phyloP scores from a whole-genome alignment of 1,284 basidiomycete species.

The Schizopora paradoxa region DNA sequence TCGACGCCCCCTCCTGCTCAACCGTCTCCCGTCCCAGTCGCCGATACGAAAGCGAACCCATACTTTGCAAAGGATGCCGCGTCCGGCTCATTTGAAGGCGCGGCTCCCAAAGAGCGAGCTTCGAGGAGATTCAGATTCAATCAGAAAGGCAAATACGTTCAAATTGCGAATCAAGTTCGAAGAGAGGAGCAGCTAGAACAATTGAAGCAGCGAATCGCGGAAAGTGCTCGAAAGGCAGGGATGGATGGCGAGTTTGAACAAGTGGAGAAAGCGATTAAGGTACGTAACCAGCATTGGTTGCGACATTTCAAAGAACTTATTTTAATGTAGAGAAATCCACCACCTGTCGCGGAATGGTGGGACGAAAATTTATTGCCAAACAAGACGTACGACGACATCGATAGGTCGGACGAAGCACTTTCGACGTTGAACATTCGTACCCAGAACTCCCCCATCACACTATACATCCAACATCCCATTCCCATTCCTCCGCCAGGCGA shows the following conservation, averaged over 20 bases:
- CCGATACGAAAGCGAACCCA: constrained; percentile 55
- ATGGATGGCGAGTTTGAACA: constrained; percentile 89
- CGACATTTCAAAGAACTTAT: too few species aligned
- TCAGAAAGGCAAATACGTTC: constrained; percentile 86
- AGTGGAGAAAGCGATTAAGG: constrained; percentile 82
- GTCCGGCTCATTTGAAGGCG: constrained; percentile 63
- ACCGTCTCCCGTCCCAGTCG: constrained; percentile 30
- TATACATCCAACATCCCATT: constrained; percentile 96
- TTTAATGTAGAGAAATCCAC: constrained; percentile 60
- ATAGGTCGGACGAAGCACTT: constrained; percentile 44
- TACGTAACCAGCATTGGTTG: constrained; percentile 31
- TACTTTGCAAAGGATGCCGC: constrained; percentile 51
- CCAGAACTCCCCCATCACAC: constrained; percentile 74
- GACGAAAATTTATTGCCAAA: constrained; percentile 82
- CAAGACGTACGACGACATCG: constrained; percentile 75
- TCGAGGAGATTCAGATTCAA: constrained; percentile 81
- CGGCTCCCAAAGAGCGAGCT: constrained; percentile 59
- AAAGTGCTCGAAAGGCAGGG: constrained; percentile 88
- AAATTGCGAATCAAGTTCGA: constrained; percentile 78
- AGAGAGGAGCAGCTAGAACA: constrained; percentile 86
- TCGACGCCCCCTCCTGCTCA: constrained; percentile 52
- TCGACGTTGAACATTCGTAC: constrained; percentile 56
- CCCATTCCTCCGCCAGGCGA: constrained; percentile 90
- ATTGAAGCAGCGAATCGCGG: constrained; percentile 88
- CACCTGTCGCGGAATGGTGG: constrained; percentile 97